These are phyloP conservation scores for Fistulifera pelliculosa DNA, from an alignment of 108 stramenopile species.

Conservation along the genomic window DNA sequence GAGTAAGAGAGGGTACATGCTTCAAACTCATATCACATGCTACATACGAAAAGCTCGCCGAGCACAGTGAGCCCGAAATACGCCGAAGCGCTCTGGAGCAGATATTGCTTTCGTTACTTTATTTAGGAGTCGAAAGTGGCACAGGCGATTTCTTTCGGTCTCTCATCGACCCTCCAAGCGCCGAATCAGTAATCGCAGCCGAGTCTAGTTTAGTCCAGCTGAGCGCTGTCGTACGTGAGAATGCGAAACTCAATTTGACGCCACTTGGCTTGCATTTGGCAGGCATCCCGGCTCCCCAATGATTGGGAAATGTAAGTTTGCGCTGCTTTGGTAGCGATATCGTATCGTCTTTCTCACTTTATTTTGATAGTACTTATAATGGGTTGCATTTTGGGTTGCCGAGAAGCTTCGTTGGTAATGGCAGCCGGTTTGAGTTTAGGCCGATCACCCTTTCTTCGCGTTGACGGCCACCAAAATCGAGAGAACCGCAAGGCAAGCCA, in stretches of 20 bases:
- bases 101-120: constrained; percentile 63
- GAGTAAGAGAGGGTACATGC: constrained; percentile 72
- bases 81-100: constrained; percentile 75
- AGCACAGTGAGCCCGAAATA: constrained; percentile 76
- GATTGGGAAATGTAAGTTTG: constrained; percentile 55
- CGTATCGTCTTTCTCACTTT: constrained; percentile 7
- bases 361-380: constrained; percentile 43
- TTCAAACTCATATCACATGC: constrained; percentile 71
- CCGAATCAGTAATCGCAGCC: constrained; percentile 49
- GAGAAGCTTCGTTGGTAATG: constrained; percentile 64
- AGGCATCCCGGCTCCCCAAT: constrained; percentile 79
- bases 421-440: constrained; percentile 73
- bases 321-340: not conserved
- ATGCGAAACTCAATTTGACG: constrained; percentile 26
- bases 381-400: constrained; percentile 74
- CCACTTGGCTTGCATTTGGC: constrained; percentile 77
- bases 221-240: constrained; percentile 37
- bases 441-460: constrained; percentile 64
- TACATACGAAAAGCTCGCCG: constrained; percentile 36
- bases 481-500: not conserved
- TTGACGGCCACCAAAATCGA: constrained; percentile 27
- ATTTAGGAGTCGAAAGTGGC: constrained; percentile 70
- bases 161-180: constrained; percentile 67
- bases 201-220: constrained; percentile 40
- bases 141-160: constrained; percentile 46